Percentiles rank a stretch among this genome's conserved stretches.
These are phyloP conservation scores for Botryotinia calthae DNA, from an alignment of 2,329 filamentous ascomycete genomes.

Conservation along the genomic window DNA sequence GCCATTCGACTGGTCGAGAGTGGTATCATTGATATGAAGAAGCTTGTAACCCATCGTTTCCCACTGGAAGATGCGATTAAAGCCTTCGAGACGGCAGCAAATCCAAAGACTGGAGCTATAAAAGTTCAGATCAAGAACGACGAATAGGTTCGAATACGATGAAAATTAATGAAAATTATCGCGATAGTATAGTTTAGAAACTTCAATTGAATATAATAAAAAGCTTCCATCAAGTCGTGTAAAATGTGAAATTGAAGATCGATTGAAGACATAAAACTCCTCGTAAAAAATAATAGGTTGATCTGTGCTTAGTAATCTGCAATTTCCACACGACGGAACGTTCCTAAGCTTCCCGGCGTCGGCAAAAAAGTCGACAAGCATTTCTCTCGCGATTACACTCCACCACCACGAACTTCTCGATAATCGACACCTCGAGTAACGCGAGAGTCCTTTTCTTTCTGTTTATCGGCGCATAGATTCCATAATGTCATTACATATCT, in stretches of 20 bases:
- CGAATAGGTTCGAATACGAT: conserved; percentile 13
- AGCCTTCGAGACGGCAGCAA: conserved; percentile 84
- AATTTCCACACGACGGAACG: conserved; percentile 14
- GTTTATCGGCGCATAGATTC: conserved; percentile 27
- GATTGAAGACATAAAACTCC: not conserved
- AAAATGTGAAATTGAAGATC: not conserved
- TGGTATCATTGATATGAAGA: conserved; percentile 76
- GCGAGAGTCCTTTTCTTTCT: conserved; percentile 25
- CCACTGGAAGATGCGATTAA: conserved; percentile 80
- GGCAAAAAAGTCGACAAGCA: conserved; percentile 29
- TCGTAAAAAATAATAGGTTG: not conserved
- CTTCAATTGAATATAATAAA: conserved; percentile 10
- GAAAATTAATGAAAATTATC: conserved; percentile 7
- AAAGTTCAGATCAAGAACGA: conserved; percentile 89
- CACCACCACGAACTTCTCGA: conserved; percentile 34
- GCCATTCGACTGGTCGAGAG: conserved; percentile 85
- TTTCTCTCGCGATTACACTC: conserved; percentile 29
- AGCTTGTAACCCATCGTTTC: conserved; percentile 85
- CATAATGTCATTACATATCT: conserved; percentile 37
- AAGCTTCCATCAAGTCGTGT: not conserved
- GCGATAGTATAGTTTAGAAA: conserved; percentile 23
- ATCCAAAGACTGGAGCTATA: conserved; percentile 91
- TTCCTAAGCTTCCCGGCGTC: conserved; percentile 28
- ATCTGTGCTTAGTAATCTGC: conserved; percentile 18
- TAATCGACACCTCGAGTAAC: conserved; percentile 26